Base-by-base conservation (phyloP, 2,329 filamentous ascomycete species). In the Bipolaris gigantea region DNA sequence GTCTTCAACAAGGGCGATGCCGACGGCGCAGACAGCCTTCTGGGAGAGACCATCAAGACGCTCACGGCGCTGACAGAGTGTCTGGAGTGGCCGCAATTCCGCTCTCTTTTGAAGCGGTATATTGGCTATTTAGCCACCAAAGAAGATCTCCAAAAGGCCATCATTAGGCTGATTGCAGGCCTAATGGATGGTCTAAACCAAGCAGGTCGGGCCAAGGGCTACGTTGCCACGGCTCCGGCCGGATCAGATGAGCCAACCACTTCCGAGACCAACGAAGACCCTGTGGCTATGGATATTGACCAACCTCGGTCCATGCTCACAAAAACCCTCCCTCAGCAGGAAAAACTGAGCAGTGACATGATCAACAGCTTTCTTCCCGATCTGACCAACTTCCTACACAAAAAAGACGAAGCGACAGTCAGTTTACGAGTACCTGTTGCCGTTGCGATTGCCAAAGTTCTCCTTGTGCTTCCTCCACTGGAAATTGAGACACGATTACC, bases 391-490 rank as follows among this genome's bases (percentile, higher is more conserved):
- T 94, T 96, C 70, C 83, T 97, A 25, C 92, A 97, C 65, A 87
- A 96, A 66, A 97, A 97, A 73, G 90, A 97, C 60, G 94, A 99
- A 72, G 87, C 91, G 1, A 92, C 92, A 45, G 93, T 99, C 73
- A 96, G 92, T 76, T 85, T 94, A 48, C 90, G 94, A 72, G 88
- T 97, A 32, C 92, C 93, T 0, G 89, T 96, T 5, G 92, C 92
- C 23, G 85, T 97, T 33, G 91, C 94, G 25, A 85, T 93, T 39
- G 89, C 96, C 56, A 96, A 96, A 74, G 81, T 97, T 15, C 79
- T 99, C 48, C 89, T 89, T 55, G 78, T 96, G 16, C 81, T 99
- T 21, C 89, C 94, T 0, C 78, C 85, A 43, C 80, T 87, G 6
- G 84, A 90, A 44, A 85, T 96, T 70, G 83, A 87, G 43, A 81